Conservation (phyloP, 306 rosid genomes). For the Begonia masoniana region DNA sequence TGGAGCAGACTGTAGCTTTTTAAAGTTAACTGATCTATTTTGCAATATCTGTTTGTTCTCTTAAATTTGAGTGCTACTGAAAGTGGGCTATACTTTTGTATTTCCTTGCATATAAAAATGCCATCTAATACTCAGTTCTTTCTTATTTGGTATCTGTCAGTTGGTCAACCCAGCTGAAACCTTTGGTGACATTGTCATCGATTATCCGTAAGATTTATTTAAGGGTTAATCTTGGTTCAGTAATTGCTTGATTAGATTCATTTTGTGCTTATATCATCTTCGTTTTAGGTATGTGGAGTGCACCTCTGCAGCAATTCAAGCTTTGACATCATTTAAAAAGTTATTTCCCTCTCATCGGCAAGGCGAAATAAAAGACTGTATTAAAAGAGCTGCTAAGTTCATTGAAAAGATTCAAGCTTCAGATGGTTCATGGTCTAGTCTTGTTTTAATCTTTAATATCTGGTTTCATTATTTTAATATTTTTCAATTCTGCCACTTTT, state of each 20-base stretch:
- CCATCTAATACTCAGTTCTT: background rate
- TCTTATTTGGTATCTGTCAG: conserved; percentile 6
- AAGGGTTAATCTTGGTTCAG: background rate
- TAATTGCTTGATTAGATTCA: background rate
- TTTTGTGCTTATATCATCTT: background rate
- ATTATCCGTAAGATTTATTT: conserved; percentile 17
- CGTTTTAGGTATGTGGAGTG: conserved; percentile 70
- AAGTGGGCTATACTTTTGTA: background rate
- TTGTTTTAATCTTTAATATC: background rate
- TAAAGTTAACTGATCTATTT: background rate
- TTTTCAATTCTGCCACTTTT: too few species aligned
- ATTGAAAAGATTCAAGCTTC: conserved; percentile 49
- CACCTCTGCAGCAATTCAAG: conserved; percentile 84
- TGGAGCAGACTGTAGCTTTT: background rate
- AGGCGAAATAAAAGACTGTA: conserved; percentile 49
- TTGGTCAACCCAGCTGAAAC: conserved; percentile 27
- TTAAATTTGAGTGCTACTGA: too few species aligned
- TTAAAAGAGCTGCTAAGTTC: conserved; percentile 36
- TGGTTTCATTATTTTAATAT: background rate
- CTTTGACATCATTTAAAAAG: conserved; percentile 41
- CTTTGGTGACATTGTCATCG: conserved; percentile 29
- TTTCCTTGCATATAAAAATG: background rate
- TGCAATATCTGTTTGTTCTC: too few species aligned
- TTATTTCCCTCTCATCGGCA: conserved; percentile 52
- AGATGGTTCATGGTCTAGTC: conserved; percentile 85